phyloP scores from a whole-genome alignment of 768 basidiomycete genomes.

The Cubamyces sp. region DNA sequence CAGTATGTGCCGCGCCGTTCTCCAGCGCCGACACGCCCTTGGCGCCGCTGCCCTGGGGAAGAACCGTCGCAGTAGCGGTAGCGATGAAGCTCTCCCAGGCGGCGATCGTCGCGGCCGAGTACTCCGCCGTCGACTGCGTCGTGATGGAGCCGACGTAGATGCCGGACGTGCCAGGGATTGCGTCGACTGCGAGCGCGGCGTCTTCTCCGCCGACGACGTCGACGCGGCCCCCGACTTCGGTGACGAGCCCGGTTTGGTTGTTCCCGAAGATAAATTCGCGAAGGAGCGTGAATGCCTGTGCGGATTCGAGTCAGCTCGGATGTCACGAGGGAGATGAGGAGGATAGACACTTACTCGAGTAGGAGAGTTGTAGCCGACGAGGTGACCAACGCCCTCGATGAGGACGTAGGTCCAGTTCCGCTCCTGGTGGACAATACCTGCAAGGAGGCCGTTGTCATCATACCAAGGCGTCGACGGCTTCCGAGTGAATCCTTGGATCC shows the following conservation, averaged over 20 bases:
- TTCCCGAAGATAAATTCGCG: slow-evolving; percentile 71
- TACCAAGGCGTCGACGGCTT: slow-evolving; percentile 71
- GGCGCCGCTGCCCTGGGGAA: not conserved
- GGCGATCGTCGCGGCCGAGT: slow-evolving; percentile 37
- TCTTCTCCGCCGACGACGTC: slow-evolving; percentile 56
- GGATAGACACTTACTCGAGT: slow-evolving; percentile 51
- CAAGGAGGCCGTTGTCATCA: slow-evolving; percentile 59
- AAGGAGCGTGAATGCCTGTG: slow-evolving; percentile 61
- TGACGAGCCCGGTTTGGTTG: slow-evolving; percentile 62
- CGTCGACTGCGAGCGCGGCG: slow-evolving; percentile 45
- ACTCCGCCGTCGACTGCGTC: slow-evolving; percentile 32
- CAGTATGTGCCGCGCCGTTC: not conserved
- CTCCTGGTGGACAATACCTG: slow-evolving; percentile 76
- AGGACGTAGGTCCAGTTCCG: slow-evolving; percentile 57
- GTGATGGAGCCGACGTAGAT: slow-evolving; percentile 55
- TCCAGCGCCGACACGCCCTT: not conserved
- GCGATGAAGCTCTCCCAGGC: slow-evolving; percentile 38
- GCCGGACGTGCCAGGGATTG: slow-evolving; percentile 57
- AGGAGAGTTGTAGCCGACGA: slow-evolving; percentile 43
- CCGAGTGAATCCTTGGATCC: slow-evolving; percentile 72
- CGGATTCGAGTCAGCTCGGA: not conserved
- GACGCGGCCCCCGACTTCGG: slow-evolving; percentile 30
- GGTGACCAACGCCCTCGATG: slow-evolving; percentile 44
- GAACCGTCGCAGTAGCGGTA: slow-evolving; percentile 28
- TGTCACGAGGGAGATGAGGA: not conserved